A percentile compares a stretch with the other conserved stretches of the same genome.
Conservation (phyloP, 1,284 basidiomycete species). For the Erythrobasidium hasegawianum region DNA sequence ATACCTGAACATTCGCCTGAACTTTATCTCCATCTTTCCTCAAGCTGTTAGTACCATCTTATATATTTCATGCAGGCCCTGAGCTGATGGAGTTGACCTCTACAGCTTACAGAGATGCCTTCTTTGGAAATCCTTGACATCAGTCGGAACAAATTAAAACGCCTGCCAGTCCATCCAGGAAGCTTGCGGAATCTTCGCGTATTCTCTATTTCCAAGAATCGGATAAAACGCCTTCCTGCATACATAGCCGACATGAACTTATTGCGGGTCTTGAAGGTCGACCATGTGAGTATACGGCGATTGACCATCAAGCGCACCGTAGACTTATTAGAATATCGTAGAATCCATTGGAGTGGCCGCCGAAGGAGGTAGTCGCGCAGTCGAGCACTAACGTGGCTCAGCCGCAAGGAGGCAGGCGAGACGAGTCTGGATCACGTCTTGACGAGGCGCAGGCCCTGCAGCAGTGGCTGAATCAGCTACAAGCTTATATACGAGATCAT, state of each 20-base stretch:
- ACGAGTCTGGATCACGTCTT: constrained; percentile 55
- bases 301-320: background rate
- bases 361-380: constrained; percentile 45
- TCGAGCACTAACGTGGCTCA: constrained; percentile 33
- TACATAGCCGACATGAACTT: constrained; percentile 64
- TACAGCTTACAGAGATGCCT: constrained; percentile 75
- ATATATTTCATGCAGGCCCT: constrained; percentile 18
- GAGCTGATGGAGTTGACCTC: constrained; percentile 16
- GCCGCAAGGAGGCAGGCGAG: constrained; percentile 43
- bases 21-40: constrained; percentile 78
- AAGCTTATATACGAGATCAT: constrained; percentile 62
- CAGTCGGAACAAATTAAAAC: constrained; percentile 83
- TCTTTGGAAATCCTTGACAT: constrained; percentile 91
- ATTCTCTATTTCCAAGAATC: constrained; percentile 76
- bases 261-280: constrained; percentile 77
- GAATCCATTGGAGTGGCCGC: constrained; percentile 80
- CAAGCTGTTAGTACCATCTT: constrained; percentile 64
- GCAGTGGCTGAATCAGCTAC: constrained; percentile 65
- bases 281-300: constrained; percentile 57
- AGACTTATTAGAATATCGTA: background rate
- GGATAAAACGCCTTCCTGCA: constrained; percentile 68
- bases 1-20: constrained; percentile 90
- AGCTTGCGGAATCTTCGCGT: constrained; percentile 73
- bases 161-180: constrained; percentile 74
- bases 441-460: constrained; percentile 46